Base-by-base conservation (phyloP, 306 rosid species). In the Nissolia schottii region DNA sequence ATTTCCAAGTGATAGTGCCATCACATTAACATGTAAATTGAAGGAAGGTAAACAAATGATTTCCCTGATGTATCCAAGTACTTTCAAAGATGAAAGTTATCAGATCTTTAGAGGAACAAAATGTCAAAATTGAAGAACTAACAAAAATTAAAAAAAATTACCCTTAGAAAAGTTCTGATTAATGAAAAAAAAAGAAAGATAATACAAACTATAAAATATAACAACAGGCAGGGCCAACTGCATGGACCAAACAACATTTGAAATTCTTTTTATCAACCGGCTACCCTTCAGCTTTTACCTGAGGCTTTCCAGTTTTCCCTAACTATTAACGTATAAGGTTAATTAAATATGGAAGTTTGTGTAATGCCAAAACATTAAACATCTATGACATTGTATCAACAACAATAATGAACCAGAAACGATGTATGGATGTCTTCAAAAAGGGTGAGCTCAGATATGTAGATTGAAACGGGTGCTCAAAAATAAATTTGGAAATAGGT, bases 371-470 rank as follows among this genome's bases (percentile, higher is more conserved):
- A 54, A 28, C 64, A 18, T 57, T 57, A 67, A 45, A 67, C 7
- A 64, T 55, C 45, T 53, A 66, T 37, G 55, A 43, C 10, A 27
- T 56, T 46, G 24, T 14, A 37, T 49, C 56, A 24, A 37, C 40
- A 56, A 59, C 58, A 64, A 77, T 43, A 60, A 50, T 20, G n/a
- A 59, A 50, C 64, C 53, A 18, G 18, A 60, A 35, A 63, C 32
- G 20, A 9, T 27, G 40, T 70, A n/a, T 22, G 35, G 22, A 48
- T 53, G 41, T 56, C 19, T 64, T 31, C 55, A 46, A 45, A 71
- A 70, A 11, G 18, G 40, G 9, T 4, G 20, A 50, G 20, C 22
- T 63, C 4, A 23, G 67, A 55, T 23, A 32, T 23, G 56, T 54
- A 16, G 50, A 15, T 2, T 15, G 41, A 37, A 69, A 24, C 11